Base-by-base conservation (phyloP, 1,284 basidiomycete genomes). In the Ganoderma boninense region DNA sequence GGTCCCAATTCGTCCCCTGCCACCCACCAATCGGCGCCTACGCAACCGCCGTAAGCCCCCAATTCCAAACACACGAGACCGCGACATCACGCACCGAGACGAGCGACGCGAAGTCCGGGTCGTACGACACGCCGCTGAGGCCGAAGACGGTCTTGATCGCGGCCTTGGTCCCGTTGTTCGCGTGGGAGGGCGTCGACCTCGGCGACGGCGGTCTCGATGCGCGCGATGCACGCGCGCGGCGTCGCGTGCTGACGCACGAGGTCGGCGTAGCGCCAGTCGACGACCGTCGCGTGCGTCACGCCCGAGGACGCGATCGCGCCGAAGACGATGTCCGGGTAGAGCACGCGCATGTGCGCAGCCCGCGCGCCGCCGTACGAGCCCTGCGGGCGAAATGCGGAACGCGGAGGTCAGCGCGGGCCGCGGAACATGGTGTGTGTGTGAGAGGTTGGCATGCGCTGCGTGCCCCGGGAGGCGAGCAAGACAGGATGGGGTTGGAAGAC, bases 331-430 rank as follows among this genome's bases (percentile, higher is more conserved):
- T 97, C 89, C 0, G 97, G 97, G 78, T 96, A 96, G 29, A 96
- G 85, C 46, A 95, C 84, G 64, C 90, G 91, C 93, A 98, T 96
- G 78, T 98, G 96, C 0, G 97, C 97, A 0, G 96, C 92, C 23
- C 97, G 91, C 13, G 96, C 97, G 65, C 97, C 97, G 14, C 97
- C 96, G 78, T 99, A 97, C 0, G 93, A 95, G 16, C 93, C 94
- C 92, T 92, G 71, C 44, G 64, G 35, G 35, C 32, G 43, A 26
- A 26, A n/a, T n/a, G n/a, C n/a, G n/a, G n/a, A n/a, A 35, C 35
- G 35, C 20, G 60, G 26, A 61, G n/a, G 14, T 29, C 13, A 42
- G 59, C n/a, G 26, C 2, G 4, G 1, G 23, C 20, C 35, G 7
- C 35, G 35, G 35, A 7, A 7, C 35, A 35, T 35, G 8, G 26